A percentile compares a stretch with the other conserved stretches of the same genome.
Conservation (phyloP, 1,284 basidiomycete species). For the Pterula multifida region DNA sequence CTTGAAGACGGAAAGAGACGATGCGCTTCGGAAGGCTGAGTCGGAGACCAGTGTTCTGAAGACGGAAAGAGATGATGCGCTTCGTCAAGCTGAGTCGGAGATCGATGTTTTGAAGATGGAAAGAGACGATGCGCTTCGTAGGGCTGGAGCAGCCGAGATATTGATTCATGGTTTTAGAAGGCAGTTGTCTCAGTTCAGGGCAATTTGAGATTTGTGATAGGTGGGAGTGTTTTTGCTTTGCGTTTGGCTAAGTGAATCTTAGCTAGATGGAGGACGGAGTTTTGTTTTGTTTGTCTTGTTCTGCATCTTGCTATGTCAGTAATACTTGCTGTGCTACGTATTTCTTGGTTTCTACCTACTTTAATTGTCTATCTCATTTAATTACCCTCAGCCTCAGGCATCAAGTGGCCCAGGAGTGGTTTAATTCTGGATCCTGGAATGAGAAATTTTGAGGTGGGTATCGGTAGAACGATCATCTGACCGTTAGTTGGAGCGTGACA, state of each 20-base stretch:
- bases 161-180: too few relatives aligned
- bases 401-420: background rate
- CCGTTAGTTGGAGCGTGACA: too few relatives aligned
- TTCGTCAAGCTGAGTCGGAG: too few relatives aligned
- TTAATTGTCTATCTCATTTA: background rate
- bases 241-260: background rate
- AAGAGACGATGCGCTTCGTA: background rate
- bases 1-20: too few relatives aligned
- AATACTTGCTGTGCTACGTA: background rate
- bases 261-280: background rate
- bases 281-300: background rate
- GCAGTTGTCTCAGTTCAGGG: too few relatives aligned
- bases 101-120: background rate
- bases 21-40: too few relatives aligned
- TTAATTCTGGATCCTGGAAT: too few relatives aligned
- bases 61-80: too few relatives aligned
- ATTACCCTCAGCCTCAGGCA: too few relatives aligned
- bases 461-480: too few relatives aligned
- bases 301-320: background rate
- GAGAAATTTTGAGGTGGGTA: too few relatives aligned
- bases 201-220: background rate
- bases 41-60: too few relatives aligned
- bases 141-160: background rate
- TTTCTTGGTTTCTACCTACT: background rate
- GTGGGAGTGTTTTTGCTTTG: background rate